phyloP scores from a whole-genome alignment of 1,139 yeast genomes.

The Ogataea hybrid region DNA sequence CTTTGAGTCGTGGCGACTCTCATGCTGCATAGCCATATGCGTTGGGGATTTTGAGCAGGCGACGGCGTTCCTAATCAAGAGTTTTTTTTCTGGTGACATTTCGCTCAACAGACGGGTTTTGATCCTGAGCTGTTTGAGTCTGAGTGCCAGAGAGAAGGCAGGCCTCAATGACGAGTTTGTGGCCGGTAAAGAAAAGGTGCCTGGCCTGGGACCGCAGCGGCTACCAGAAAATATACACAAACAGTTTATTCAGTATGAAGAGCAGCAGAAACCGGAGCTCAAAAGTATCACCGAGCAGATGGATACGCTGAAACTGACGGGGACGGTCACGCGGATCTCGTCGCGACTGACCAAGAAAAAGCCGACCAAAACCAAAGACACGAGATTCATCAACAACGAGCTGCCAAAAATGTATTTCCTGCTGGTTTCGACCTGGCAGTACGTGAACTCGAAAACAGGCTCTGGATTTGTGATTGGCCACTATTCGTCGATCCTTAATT shows the following conservation, averaged over 20 bases:
- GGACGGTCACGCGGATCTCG: slow-evolving; percentile 53
- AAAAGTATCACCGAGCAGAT: slow-evolving; percentile 7
- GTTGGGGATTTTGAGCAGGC: slow-evolving; percentile 44
- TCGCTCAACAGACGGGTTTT: slow-evolving; percentile 61
- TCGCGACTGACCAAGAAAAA: slow-evolving; percentile 34
- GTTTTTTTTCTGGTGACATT: too few relatives aligned
- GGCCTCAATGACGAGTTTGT: slow-evolving; percentile 51
- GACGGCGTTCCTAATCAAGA: slow-evolving; percentile 37
- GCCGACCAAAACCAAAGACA: slow-evolving; percentile 23
- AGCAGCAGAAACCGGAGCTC: slow-evolving; percentile 10
- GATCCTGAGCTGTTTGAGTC: slow-evolving; percentile 52
- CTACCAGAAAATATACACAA: slow-evolving; percentile 49
- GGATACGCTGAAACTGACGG: slow-evolving; percentile 29
- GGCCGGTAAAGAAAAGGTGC: slow-evolving; percentile 35
- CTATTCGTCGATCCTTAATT: slow-evolving; percentile 52
- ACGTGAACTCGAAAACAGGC: slow-evolving; percentile 30
- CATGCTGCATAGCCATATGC: slow-evolving; percentile 52
- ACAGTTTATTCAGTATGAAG: slow-evolving; percentile 31
- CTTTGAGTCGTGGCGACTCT: slow-evolving; percentile 50
- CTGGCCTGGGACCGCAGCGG: slow-evolving; percentile 39
- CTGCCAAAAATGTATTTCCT: slow-evolving; percentile 54
- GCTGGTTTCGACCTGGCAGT: slow-evolving; percentile 53
- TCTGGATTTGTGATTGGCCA: slow-evolving; percentile 47
- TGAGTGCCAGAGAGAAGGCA: slow-evolving; percentile 58
- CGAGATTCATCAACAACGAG: slow-evolving; percentile 43